Conservation (phyloP, 495 filamentous ascomycete genomes). For the Jackrogersella minutella region DNA sequence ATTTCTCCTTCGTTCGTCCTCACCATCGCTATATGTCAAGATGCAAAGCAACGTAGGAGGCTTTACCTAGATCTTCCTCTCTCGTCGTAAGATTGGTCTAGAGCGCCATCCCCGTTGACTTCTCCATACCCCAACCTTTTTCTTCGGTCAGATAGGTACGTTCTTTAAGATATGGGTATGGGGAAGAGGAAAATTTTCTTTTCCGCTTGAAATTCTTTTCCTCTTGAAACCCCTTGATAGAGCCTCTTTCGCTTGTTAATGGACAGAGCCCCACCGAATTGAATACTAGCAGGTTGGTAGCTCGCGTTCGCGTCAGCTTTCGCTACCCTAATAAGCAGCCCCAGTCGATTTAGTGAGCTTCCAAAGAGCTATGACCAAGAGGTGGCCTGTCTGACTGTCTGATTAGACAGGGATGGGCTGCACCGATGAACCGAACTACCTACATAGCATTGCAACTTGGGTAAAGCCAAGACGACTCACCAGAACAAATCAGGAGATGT, state of each 20-base stretch:
- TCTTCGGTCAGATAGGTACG: background rate
- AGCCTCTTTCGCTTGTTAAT: constrained; percentile 16
- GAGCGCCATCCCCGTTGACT: constrained; percentile 22
- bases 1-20: constrained; percentile 11
- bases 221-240: background rate
- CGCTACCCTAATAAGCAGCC: constrained; percentile 5
- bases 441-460: constrained; percentile 28
- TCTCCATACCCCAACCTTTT: constrained; percentile 31
- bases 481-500: constrained; percentile 29
- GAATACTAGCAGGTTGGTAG: constrained; percentile 8
- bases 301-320: constrained; percentile 13
- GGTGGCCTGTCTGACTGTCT: constrained; percentile 11
- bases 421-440: constrained; percentile 7
- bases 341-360: constrained; percentile 14
- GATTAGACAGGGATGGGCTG: constrained; percentile 22
- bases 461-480: constrained; percentile 27
- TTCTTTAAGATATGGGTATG: constrained; percentile 6
- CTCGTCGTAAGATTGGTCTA: constrained; percentile 5
- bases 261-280: constrained; percentile 12
- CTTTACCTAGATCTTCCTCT: constrained; percentile 5
- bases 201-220: background rate
- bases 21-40: constrained; percentile 18
- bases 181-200: constrained; percentile 21
- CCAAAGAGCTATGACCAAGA: constrained; percentile 25
- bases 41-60: constrained; percentile 30